Evolutionary conservation across 2,329 filamentous ascomycete genomes (phyloP), one percentile per base, ranked within the genome.

Genomic region (Emmonsia crescens): DNA sequence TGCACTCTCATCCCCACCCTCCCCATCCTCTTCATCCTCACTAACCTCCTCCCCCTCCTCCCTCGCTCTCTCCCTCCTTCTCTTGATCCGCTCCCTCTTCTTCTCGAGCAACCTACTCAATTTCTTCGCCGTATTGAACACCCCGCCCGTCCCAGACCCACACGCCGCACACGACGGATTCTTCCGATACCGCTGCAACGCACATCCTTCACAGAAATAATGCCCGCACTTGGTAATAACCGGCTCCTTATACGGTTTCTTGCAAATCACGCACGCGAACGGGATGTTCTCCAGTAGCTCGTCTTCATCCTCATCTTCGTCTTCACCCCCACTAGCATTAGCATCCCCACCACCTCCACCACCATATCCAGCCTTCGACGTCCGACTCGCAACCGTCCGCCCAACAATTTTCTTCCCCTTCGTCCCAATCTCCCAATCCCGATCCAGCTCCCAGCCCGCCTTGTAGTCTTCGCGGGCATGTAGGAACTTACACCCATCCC

Each of bases 141-240:
- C 89, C 0, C 94, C 94, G 36, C 88, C 87, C 0, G 92, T 97
- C 5, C 91, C 89, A 0, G 86, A 81, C 0, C 90, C 89, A 73
- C 94, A 97, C 3, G 88, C 89, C 1, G 89, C 90, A 74, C 94
- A 97, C 2, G 84, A 85, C 3, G 92, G 92, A 68, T 92, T 90
- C 71, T 90, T 94, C 65, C 89, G 82, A 72, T 96, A 97, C 66
- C 92, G 79, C 72, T 89, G 85, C 68, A 97, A 78, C 31, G 94
- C 94, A 74, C 94, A 99, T 0, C 83, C 80, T 74, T 96, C 89
- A 72, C 94, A 99, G 71, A 97, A 97, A 74, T 97, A 97, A 74
- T 99, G 94, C 0, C 91, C 89, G 67, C 94, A 99, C 66, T 91
- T 88, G 14, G 94, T 97, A 29, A 93, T 79, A 14, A 97, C 83